These are phyloP conservation scores for Pythium insidiosum DNA, from an alignment of 352 stramenopile species.

Conservation along the genomic window DNA sequence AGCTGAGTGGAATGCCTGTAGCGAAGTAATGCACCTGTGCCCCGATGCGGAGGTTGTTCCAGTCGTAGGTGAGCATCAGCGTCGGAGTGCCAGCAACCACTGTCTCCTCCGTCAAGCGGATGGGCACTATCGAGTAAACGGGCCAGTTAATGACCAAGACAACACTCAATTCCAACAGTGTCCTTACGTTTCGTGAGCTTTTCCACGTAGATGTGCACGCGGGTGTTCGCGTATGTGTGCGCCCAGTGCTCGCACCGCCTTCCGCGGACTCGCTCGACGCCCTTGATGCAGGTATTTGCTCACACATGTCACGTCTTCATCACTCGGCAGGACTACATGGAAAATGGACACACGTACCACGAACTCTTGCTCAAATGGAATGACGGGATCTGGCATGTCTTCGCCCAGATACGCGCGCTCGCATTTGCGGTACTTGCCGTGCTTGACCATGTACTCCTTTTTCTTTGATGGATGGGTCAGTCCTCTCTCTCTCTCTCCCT, in stretches of 20 bases:
- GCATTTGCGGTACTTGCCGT: constrained; percentile 51
- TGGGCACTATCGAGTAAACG: constrained; percentile 30
- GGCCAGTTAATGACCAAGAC: neutral
- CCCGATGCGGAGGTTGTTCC: constrained; percentile 39
- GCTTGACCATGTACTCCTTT: constrained; percentile 71
- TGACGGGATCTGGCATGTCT: constrained; percentile 40
- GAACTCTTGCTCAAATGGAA: constrained; percentile 42
- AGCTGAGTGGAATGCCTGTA: neutral
- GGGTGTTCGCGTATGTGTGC: constrained; percentile 35
- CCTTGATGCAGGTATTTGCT: too few species aligned
- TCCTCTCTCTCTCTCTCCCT: too few species aligned
- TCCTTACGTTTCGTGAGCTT: constrained; percentile 27
- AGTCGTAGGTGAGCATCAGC: constrained; percentile 57
- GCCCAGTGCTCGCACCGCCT: constrained; percentile 61
- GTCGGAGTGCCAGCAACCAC: constrained; percentile 30
- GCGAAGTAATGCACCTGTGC: constrained; percentile 20
- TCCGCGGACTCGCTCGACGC: constrained; percentile 43
- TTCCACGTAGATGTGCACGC: constrained; percentile 55
- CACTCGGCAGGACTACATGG: neutral
- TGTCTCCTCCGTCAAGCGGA: constrained; percentile 59
- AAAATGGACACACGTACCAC: constrained; percentile 17
- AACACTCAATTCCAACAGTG: neutral
- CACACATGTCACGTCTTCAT: too few species aligned
- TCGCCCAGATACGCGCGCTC: constrained; percentile 67
- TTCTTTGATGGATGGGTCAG: too few species aligned